These are phyloP conservation scores for Fusarium sp. DNA, from an alignment of 2,329 filamentous ascomycete species.

Conservation along the genomic window DNA sequence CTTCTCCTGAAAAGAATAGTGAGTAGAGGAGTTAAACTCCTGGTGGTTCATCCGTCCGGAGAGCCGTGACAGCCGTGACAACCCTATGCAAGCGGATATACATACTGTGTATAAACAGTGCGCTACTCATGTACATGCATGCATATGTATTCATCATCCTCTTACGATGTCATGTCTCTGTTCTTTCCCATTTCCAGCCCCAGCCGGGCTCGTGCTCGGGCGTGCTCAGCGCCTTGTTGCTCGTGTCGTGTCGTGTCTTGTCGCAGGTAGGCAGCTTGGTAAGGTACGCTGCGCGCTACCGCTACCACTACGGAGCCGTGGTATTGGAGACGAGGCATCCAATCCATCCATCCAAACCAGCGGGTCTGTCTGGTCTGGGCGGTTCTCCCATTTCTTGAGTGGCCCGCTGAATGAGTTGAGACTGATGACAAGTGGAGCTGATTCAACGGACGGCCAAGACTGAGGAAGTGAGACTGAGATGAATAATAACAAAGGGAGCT, in stretches of 20 bases:
- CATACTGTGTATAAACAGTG: constrained; percentile 36
- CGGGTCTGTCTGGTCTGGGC: constrained; percentile 36
- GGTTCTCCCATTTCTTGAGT: constrained; percentile 22
- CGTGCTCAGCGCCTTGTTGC: constrained; percentile 22
- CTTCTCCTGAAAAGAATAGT: constrained; percentile 22
- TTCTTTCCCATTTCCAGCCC: constrained; percentile 13
- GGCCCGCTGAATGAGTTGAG: constrained; percentile 22
- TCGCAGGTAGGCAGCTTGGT: constrained; percentile 21
- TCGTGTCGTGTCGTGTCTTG: constrained; percentile 18
- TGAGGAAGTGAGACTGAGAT: constrained; percentile 21
- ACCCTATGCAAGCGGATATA: not conserved
- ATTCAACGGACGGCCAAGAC: constrained; percentile 14
- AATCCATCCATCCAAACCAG: constrained; percentile 19
- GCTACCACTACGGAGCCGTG: constrained; percentile 29
- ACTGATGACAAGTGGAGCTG: constrained; percentile 35
- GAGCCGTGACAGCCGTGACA: not conserved
- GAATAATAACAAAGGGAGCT: constrained; percentile 13
- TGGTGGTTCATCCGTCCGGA: constrained; percentile 13
- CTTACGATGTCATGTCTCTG: constrained; percentile 25
- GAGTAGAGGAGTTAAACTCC: not conserved
- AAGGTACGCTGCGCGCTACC: constrained; percentile 19
- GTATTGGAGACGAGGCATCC: constrained; percentile 39
- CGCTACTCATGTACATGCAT: constrained; percentile 18
- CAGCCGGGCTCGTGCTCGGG: constrained; percentile 32
- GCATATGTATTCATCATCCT: constrained; percentile 29